phyloP scores from a whole-genome alignment of 179 eudicot genomes.

The Spergularia azorica region DNA sequence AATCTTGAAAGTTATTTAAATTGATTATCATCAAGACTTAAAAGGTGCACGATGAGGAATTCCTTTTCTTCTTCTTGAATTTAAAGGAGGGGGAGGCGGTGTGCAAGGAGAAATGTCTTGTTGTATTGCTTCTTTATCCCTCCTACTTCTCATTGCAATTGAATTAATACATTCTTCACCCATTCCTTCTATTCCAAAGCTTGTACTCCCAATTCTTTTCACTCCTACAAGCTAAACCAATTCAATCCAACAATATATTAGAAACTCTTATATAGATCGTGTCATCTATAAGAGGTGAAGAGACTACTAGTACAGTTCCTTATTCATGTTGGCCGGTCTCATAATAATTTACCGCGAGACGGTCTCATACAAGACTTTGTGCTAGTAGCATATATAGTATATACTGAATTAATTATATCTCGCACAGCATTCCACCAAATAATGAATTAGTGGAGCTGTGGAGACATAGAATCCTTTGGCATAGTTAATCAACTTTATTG shows the following conservation, averaged over 20 bases:
- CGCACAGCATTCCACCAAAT: no score
- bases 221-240: slow-evolving; percentile 44
- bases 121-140: slow-evolving; percentile 44
- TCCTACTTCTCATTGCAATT: slow-evolving; percentile 25
- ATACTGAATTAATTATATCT: no score
- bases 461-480: no score
- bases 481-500: no score
- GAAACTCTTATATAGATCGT: no score
- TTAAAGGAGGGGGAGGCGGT: slow-evolving; percentile 61
- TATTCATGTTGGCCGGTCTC: no score
- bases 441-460: no score
- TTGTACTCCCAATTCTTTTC: slow-evolving; percentile 73
- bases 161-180: slow-evolving; percentile 33
- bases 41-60: slow-evolving; percentile 93
- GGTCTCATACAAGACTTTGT: no score
- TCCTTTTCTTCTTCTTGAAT: slow-evolving; percentile 80
- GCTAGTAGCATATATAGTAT: no score
- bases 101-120: slow-evolving; percentile 65
- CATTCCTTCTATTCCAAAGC: slow-evolving; percentile 61
- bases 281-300: no score
- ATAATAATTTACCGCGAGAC: no score
- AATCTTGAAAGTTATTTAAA: not conserved
- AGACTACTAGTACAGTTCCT: no score
- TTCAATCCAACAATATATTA: slow-evolving; percentile 16
- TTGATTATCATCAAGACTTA: slow-evolving; percentile 42